Base-by-base conservation (phyloP, 2,329 filamentous ascomycete species). In the Botrytis aclada region DNA sequence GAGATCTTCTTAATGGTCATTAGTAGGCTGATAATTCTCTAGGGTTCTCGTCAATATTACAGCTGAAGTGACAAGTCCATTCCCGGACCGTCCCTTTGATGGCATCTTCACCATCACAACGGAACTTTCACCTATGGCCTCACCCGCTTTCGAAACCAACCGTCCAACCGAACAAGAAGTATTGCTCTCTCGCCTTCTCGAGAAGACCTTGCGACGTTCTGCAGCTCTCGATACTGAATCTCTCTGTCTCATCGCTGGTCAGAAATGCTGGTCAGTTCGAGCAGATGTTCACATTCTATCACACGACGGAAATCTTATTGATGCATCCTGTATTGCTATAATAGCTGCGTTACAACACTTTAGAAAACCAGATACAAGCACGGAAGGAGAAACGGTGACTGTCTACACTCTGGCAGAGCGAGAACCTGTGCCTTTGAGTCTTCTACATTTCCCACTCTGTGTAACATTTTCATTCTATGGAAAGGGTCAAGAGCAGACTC, bases 211-310 rank as follows among this genome's bases (percentile, higher is more conserved):
- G 74, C 94, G 96, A 60, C 91, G 96, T 74, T 97, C 95, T 1
- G 92, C 92, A 77, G 95, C 96, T 10, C 89, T 99, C 58, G 95
- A 98, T 82, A 97, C 95, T 47, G 96, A 99, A 83, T 97, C 95
- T 6, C 88, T 99, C 62, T 99, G 96, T 82, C 93, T 99, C 34
- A 87, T 98, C 41, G 94, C 96, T 18, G 95, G 93, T 12, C 87
- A 92, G 74, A 97, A 97, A 82, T 96, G 93, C 84, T 99, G 96
- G 90, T 92, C 92, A 74, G 87, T 99, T 75, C 90, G 95, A 73
- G 95, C 93, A 32, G 95, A 98, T 81, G 88, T 98, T 34, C 96
- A 99, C 83, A 90, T 98, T 64, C 87, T 98, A 63, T 92, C 94
- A 69, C 93, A 95, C 81, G 95, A 98, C 81, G 96, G 96, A 70